Evolutionary conservation across 768 basidiomycete genomes (phyloP).

Genomic region (Lactarius vividus): DNA sequence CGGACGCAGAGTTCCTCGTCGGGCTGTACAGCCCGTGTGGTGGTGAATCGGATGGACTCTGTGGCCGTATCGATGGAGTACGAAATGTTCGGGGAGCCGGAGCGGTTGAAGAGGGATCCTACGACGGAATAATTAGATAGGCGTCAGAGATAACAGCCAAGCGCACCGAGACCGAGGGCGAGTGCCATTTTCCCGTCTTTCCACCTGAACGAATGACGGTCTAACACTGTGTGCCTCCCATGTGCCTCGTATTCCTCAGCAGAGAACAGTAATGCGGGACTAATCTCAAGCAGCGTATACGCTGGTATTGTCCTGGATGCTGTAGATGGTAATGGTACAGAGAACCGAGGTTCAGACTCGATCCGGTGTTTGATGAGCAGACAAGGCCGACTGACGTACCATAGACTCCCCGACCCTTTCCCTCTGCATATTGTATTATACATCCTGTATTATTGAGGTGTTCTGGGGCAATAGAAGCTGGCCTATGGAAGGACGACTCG

Average conservation of each 20-base stretch:
- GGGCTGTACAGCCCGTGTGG: slow-evolving; percentile 48
- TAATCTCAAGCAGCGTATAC: slow-evolving; percentile 73
- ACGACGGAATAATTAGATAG: background rate
- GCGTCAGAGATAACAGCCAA: background rate
- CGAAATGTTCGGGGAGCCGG: slow-evolving; percentile 64
- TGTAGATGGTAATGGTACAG: slow-evolving; percentile 25
- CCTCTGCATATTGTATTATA: slow-evolving; percentile 42
- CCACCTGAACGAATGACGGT: slow-evolving; percentile 80
- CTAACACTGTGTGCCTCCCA: slow-evolving; percentile 60
- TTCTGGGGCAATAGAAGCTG: slow-evolving; percentile 5
- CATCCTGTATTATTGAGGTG: slow-evolving; percentile 39
- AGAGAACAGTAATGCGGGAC: slow-evolving; percentile 77
- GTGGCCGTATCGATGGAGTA: slow-evolving; percentile 52
- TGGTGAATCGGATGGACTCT: slow-evolving; percentile 62
- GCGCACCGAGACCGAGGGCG: slow-evolving; percentile 36
- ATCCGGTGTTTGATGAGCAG: background rate
- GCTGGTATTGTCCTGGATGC: slow-evolving; percentile 54
- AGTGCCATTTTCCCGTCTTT: slow-evolving; percentile 71
- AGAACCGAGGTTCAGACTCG: slow-evolving; percentile 3
- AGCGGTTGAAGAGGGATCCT: slow-evolving; percentile 87
- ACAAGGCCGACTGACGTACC: slow-evolving; percentile 40
- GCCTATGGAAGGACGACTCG: slow-evolving; percentile 9
- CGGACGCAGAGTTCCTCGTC: slow-evolving; percentile 81
- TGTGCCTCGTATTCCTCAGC: slow-evolving; percentile 67
- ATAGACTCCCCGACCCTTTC: slow-evolving; percentile 63